Base-by-base conservation (phyloP, 2,329 filamentous ascomycete genomes). In the Botrytis byssoidea region DNA sequence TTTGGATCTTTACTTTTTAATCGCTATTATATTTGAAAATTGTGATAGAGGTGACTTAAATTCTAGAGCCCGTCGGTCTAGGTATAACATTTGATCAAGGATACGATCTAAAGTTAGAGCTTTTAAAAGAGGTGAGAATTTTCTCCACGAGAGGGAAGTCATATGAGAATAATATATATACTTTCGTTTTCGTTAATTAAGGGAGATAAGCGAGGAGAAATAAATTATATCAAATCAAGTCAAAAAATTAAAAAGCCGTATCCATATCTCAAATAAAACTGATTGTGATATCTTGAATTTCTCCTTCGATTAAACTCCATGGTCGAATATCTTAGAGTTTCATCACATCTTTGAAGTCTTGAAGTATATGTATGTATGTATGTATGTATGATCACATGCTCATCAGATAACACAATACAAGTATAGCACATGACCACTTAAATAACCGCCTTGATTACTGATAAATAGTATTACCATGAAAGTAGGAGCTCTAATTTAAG, bases 261-360 rank as follows among this genome's bases (percentile, higher is more conserved):
- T n/a, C n/a, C n/a, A n/a, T n/a, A n/a, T n/a, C n/a, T n/a, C n/a
- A n/a, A n/a, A n/a, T n/a, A n/a, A n/a, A n/a, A n/a, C n/a, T n/a
- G n/a, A n/a, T n/a, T n/a, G n/a, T n/a, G n/a, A 57, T 57, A 32
- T 16, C 14, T 1, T 32, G 3, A 55, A 60, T n/a, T n/a, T n/a
- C n/a, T n/a, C n/a, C n/a, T n/a, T n/a, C n/a, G n/a, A n/a, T n/a
- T n/a, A n/a, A n/a, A 20, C 0, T 35, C 18, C 4, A 37, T 37
- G 7, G 4, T 5, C 32, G 9, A 37, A n/a, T n/a, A 3, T 2
- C 32, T 35, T 32, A 22, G 0, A 0, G 10, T 60, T 12, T 32
- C 20, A 12, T 60, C 1, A 35, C 18, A 60, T 37, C 22, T 20
- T 18, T 60, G 32, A 35, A 60, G 35, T 63, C 22, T n/a, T 9